These are phyloP conservation scores for Penicillium ochrochloron DNA, from an alignment of 495 filamentous ascomycete genomes.

Conservation along the genomic window DNA sequence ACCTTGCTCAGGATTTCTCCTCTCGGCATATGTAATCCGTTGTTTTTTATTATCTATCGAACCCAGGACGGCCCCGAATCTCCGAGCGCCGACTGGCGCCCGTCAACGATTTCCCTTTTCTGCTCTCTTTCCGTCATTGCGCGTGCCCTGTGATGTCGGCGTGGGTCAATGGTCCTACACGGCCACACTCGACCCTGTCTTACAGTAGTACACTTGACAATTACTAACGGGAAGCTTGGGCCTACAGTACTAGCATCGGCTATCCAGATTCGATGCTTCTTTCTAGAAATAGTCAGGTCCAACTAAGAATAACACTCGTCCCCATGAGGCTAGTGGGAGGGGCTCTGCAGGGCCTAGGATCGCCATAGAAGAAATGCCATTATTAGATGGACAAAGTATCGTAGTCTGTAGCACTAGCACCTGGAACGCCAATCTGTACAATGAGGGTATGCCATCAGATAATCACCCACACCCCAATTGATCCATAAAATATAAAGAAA, in stretches of 20 bases:
- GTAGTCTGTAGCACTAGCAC: conserved; percentile 5
- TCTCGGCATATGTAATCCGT: neutral
- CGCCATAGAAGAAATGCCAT: conserved; percentile 8
- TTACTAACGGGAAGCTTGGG: conserved; percentile 10
- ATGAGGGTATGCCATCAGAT: neutral
- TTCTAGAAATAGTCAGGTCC: neutral
- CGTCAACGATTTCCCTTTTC: conserved; percentile 8
- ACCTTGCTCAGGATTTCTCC: neutral
- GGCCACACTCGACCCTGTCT: conserved; percentile 19
- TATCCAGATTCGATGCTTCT: neutral
- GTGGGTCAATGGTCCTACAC: conserved; percentile 29
- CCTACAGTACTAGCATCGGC: neutral
- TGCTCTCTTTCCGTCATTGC: conserved; percentile 24
- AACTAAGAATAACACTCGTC: neutral
- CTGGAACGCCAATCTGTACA: neutral
- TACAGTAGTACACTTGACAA: neutral
- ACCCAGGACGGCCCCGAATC: neutral
- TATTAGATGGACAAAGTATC: neutral
- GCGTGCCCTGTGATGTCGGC: conserved; percentile 27
- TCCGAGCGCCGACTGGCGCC: conserved; percentile 5
- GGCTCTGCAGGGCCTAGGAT: neutral
- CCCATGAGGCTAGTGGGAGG: conserved; percentile 2
- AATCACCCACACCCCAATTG: conserved; percentile 9
- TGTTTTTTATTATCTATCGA: neutral
- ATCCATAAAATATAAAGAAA: conserved; percentile 7